A percentile compares a stretch with the other conserved stretches of the same genome.
These are phyloP conservation scores for Pleurotus salmoneostramineus DNA, from an alignment of 768 basidiomycete genomes.

Conservation along the genomic window DNA sequence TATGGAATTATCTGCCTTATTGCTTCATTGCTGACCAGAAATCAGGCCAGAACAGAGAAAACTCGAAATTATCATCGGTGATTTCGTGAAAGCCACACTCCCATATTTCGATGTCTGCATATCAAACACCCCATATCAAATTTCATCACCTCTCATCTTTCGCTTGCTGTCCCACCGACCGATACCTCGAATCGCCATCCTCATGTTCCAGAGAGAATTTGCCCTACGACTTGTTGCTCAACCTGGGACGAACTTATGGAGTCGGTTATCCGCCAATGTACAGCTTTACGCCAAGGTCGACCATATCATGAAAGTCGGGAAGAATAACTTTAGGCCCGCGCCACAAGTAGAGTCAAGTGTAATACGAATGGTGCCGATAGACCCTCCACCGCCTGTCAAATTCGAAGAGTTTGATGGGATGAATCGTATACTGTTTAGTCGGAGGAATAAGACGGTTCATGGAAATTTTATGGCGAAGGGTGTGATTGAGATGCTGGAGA, in stretches of 20 bases:
- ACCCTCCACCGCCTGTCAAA: slow-evolving; percentile 92
- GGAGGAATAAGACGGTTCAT: slow-evolving; percentile 87
- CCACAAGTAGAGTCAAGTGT: slow-evolving; percentile 94
- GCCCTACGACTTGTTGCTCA: slow-evolving; percentile 87
- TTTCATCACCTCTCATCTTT: slow-evolving; percentile 97
- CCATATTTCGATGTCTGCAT: slow-evolving; percentile 99
- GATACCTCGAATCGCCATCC: slow-evolving; percentile 87
- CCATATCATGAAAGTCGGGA: slow-evolving; percentile 93
- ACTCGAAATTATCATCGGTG: slow-evolving; percentile 92
- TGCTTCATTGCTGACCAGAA: not conserved
- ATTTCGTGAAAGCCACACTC: slow-evolving; percentile 96
- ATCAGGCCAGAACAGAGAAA: slow-evolving; percentile 91
- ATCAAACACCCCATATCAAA: slow-evolving; percentile 98
- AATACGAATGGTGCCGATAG: slow-evolving; percentile 84
- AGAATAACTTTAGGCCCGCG: slow-evolving; percentile 95
- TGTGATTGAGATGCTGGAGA: slow-evolving; percentile 90
- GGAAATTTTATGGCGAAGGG: slow-evolving; percentile 93
- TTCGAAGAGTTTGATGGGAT: slow-evolving; percentile 99
- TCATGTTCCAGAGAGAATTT: slow-evolving; percentile 99
- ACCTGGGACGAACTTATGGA: slow-evolving; percentile 86
- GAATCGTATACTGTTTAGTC: slow-evolving; percentile 82
- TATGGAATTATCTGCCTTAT: no score
- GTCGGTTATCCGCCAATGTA: slow-evolving; percentile 91
- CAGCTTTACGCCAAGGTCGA: slow-evolving; percentile 97
- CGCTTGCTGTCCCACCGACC: slow-evolving; percentile 95